A percentile compares a stretch with the other conserved stretches of the same genome.
Evolutionary conservation across 805 yeast species (phyloP).

Genomic region (Sugiyamaella qingdaonensis): DNA sequence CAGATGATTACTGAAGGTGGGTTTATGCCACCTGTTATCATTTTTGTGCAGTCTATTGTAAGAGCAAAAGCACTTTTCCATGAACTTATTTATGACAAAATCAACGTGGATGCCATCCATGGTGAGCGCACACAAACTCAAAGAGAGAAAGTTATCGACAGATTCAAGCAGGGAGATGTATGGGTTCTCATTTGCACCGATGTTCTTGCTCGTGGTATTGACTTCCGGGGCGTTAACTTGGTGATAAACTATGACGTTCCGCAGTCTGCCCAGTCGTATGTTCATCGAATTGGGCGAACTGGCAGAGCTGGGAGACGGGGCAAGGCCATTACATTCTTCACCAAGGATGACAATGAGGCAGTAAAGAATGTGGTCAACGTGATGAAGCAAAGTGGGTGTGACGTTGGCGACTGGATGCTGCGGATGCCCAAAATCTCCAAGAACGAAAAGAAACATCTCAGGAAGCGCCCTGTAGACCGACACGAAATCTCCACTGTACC

Average conservation of each 20-base stretch:
- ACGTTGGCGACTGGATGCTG: conserved; percentile 76
- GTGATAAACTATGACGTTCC: conserved; percentile 98
- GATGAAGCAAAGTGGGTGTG: conserved; percentile 83
- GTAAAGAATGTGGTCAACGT: conserved; percentile 86
- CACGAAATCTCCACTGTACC: conserved; percentile 75
- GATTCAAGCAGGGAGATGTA: conserved; percentile 82
- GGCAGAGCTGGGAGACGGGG: conserved; percentile 93
- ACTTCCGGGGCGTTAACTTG: conserved; percentile 89
- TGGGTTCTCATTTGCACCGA: conserved; percentile 98
- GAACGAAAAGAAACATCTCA: conserved; percentile 57
- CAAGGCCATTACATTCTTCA: conserved; percentile 84
- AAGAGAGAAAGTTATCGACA: conserved; percentile 76
- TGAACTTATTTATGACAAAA: conserved; percentile 83
- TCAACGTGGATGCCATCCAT: conserved; percentile 93
- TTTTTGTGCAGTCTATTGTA: conserved; percentile 84
- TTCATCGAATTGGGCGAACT: conserved; percentile 97
- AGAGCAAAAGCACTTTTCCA: conserved; percentile 95
- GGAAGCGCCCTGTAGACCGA: conserved; percentile 56
- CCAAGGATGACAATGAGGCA: conserved; percentile 76
- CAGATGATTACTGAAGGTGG: conserved; percentile 73
- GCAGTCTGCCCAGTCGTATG: conserved; percentile 86
- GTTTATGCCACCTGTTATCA: conserved; percentile 87
- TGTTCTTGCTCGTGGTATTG: conserved; percentile 94
- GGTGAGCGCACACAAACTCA: conserved; percentile 89
- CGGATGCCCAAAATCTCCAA: conserved; percentile 60